Evolutionary conservation across 2,329 filamentous ascomycete species (phyloP).

Genomic region (Akanthomyces dipterigenus): DNA sequence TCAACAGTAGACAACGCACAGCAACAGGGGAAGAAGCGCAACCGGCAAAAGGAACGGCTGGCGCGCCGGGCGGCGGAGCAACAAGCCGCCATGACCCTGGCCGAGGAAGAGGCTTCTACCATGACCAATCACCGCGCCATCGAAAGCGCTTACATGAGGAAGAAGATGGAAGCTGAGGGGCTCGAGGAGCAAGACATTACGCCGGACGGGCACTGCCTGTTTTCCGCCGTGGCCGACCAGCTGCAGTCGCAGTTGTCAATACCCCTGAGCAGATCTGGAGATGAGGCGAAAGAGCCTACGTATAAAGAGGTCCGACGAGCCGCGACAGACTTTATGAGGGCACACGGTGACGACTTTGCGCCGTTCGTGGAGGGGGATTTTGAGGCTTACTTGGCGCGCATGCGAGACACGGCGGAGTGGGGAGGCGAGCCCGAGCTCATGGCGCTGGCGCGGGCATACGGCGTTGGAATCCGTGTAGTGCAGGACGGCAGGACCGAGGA

Average conservation of each 20-base stretch:
- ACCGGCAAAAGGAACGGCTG: constrained; percentile 84
- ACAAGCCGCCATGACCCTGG: constrained; percentile 59
- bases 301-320: constrained; percentile 64
- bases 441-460: constrained; percentile 76
- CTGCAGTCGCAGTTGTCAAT: constrained; percentile 34
- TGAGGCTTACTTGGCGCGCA: constrained; percentile 64
- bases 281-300: constrained; percentile 24
- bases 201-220: constrained; percentile 92
- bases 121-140: constrained; percentile 66
- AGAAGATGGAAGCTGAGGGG: constrained; percentile 54
- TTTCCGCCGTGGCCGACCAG: constrained; percentile 85
- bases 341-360: constrained; percentile 71
- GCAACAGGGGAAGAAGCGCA: constrained; percentile 61
- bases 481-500: constrained; percentile 77
- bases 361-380: constrained; percentile 75
- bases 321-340: constrained; percentile 71
- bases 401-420: constrained; percentile 88
- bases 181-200: constrained; percentile 72
- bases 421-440: constrained; percentile 86
- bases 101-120: constrained; percentile 65
- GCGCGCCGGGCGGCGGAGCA: constrained; percentile 83
- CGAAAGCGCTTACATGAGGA: constrained; percentile 65
- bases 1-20: constrained; percentile 12
- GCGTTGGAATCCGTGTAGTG: constrained; percentile 74
- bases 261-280: constrained; percentile 16